Conservation (phyloP, 129 eudicot species). For the Calendula officinalis region DNA sequence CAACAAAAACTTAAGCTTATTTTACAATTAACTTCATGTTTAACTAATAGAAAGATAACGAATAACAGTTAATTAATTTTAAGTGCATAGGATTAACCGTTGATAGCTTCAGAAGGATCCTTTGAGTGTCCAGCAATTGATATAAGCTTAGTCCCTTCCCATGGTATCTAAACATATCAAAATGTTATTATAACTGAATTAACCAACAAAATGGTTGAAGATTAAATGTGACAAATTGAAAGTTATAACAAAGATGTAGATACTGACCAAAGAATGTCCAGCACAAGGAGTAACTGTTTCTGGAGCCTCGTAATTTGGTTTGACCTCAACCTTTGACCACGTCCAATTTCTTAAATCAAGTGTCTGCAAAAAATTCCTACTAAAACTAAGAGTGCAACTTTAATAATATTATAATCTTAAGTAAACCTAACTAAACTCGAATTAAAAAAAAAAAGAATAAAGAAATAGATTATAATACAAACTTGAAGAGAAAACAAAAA, state of each 20-base stretch:
- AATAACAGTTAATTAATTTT: not conserved
- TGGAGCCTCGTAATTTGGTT: conserved; percentile 48
- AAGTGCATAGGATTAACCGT: conserved; percentile 47
- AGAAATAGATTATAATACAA: conserved; percentile 10
- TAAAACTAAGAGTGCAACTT: conserved; percentile 18
- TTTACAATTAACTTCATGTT: not conserved
- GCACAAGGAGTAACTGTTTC: conserved; percentile 60
- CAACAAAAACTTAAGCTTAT: conserved; percentile 4
- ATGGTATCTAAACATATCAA: conserved; percentile 64
- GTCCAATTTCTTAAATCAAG: conserved; percentile 84
- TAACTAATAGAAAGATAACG: not conserved
- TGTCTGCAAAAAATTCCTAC: conserved; percentile 45
- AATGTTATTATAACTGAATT: conserved; percentile 16
- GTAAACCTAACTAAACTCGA: conserved; percentile 4
- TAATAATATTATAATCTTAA: not conserved
- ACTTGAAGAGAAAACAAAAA: conserved; percentile 8
- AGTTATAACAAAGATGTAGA: not conserved
- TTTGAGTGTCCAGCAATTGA: conserved; percentile 94
- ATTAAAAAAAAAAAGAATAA: not conserved
- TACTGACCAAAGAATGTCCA: conserved; percentile 96
- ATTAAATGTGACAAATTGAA: conserved; percentile 11
- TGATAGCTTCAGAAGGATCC: conserved; percentile 83
- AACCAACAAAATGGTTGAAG: conserved; percentile 4
- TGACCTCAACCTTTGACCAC: conserved; percentile 91
- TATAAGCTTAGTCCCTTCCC: conserved; percentile 93